Evolutionary conservation across 148 eudicot genomes (phyloP), one percentile per base, ranked within the genome.

Genomic region (Heliamphora exappendiculata): DNA sequence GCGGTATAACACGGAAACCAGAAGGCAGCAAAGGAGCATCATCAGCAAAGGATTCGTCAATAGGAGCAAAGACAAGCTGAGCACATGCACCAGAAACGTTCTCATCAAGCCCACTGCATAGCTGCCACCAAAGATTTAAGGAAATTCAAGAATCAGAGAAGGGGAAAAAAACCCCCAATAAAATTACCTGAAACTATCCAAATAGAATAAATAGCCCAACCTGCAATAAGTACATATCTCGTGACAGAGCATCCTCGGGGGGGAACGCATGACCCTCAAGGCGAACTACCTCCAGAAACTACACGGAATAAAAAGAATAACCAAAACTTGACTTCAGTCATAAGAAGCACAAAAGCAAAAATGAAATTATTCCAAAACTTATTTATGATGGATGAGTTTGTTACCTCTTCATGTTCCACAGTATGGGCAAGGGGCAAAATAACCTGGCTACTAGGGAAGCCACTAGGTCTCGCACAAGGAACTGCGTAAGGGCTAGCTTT

Each of bases 1-100:
- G 58, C 2, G 89, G 86, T 39, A 88, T 88, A 50, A 88, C 86
- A 58, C 91, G 89, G 76, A 88, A 88, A 29, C 91, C 91, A 7
- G 91, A 88, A 44, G 91, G 87, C 53, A 88, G 82, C 74, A 88
- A 42, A 22, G 85, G 89, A 67, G 85, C 89, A 84, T 88, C 91
- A 76, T 88, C 91, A 2, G 86, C 87, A 70, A 83, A 86, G 13
- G 86, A 80, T 78, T 88, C 91, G 51, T 88, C 91, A 58, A 88
- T 88, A n/a, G 91, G 89, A 64, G 91, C 89, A 83, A 86, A 88
- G 71, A 88, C 86, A 51, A 88, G 91, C 75, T 88, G 87, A 49
- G 91, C 86, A 77, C 87, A 86, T 6, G 85, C 84, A 45, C 89
- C 88, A 4, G 71, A 67, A 41, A 85, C 85, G 57, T 74, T 86